Evolutionary conservation across 2,329 filamentous ascomycete genomes (phyloP), one percentile per base, ranked within the genome.

Genomic region (Colletotrichum somersetense): DNA sequence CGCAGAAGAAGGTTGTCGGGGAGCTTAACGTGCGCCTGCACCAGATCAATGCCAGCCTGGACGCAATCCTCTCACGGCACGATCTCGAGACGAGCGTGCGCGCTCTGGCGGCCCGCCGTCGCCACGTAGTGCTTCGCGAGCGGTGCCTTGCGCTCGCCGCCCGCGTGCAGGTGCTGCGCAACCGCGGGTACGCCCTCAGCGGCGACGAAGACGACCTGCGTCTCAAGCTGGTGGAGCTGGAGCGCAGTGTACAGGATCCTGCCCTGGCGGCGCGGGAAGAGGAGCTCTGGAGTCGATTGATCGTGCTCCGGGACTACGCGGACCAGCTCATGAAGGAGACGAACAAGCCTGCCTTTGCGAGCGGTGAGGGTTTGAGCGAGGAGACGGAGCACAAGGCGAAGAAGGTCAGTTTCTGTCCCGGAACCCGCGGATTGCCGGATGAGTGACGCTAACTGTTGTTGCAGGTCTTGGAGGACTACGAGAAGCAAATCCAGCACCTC

Each of bases 271-370:
- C 93, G 3, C 86, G 93, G 75, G 91, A 94, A 78, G 94, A 96
- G 81, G 93, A 96, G 84, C 90, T 96, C 56, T 96, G 93, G 93
- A 94, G 93, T 75, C 86, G 93, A 57, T 89, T 96, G 83, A 91
- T 95, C 61, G 89, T 92, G 48, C 84, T 96, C 59, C 86, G 92
- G 74, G 92, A 93, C 73, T 90, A 94, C 75, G 91, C 92, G 30
- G 89, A 91, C 75, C 88, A 90, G 77, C 81, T 97, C 76, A 91
- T 92, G 78, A 89, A 89, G 76, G 93, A 96, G 83, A 87, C 94
- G 70, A 92, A 92, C 79, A 91, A 90, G 82, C 85, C 91, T 66
- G 89, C 90, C 2, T 83, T 85, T 35, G 83, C 86, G 65, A 86
- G 88, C 50, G 84, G 85, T 20, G 87, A 89, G 44, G 85, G 87